Evolutionary conservation across 352 stramenopile species (phyloP).

Genomic region (Blastocystis sp.): DNA sequence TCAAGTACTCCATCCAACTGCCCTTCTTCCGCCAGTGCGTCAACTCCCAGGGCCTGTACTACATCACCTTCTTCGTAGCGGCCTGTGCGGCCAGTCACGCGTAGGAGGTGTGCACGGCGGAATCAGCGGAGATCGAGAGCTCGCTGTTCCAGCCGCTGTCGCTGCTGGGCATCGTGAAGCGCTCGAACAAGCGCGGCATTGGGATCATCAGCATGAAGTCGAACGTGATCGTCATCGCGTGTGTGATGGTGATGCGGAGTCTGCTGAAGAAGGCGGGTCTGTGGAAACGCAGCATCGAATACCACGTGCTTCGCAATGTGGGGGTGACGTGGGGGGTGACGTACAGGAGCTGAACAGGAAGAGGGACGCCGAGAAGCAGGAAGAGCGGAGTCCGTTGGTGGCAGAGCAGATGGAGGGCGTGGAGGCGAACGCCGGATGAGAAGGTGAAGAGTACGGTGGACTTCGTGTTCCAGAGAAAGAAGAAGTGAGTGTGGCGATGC

Average conservation of each 20-base stretch:
- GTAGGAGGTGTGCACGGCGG: neutral
- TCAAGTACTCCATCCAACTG: slow-evolving; percentile 49
- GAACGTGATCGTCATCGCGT: neutral
- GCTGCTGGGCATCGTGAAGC: slow-evolving; percentile 6
- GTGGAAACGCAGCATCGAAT: slow-evolving; percentile 24
- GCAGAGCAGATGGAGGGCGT: neutral
- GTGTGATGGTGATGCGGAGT: slow-evolving; percentile 36
- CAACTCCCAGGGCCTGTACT: neutral
- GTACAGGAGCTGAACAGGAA: neutral
- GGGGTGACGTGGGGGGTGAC: neutral
- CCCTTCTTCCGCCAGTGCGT: slow-evolving; percentile 46
- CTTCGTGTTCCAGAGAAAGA: slow-evolving; percentile 53
- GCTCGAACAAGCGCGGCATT: neutral
- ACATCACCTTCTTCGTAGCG: slow-evolving; percentile 19
- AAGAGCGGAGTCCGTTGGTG: neutral
- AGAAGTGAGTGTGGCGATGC: neutral
- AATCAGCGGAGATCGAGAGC: neutral
- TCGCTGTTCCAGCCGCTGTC: slow-evolving; percentile 1
- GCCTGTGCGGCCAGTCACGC: neutral
- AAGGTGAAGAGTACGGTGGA: slow-evolving; percentile 24
- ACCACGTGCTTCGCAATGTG: slow-evolving; percentile 11
- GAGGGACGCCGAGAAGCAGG: neutral
- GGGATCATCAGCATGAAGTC: neutral
- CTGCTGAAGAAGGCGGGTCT: slow-evolving; percentile 35
- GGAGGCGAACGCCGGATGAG: neutral